Base-by-base conservation (phyloP, 176 grass and related monocot species). In the Carex scoparia region DNA sequence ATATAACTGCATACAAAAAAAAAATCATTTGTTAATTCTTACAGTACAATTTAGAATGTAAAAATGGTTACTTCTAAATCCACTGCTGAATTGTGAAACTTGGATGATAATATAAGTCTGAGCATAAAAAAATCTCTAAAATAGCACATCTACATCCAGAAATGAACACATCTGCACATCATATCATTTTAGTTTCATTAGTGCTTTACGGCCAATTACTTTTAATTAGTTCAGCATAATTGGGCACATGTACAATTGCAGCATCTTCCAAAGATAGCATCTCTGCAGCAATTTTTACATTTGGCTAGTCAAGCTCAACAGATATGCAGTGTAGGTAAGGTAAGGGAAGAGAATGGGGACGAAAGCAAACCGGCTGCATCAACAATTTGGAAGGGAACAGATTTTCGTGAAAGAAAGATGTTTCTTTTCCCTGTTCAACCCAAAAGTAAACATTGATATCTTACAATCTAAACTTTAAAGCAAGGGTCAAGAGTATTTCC, bases 1-100 rank as follows among this genome's bases (percentile, higher is more conserved):
- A 42, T 68, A 90, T 66, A 99, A 71, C 97, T 99, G 90, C 86
- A 89, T 55, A 73, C 78, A 48, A 58, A 16, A 81, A 62, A 65
- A 30, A 11, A 69, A 65, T 51, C 18, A 16, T 58, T 79, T 57
- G 3, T 51, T 5, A 35, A 57, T 86, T 74, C 86, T 38, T 61
- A 44, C 11, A 68, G 11, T 69, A 63, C 49, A 65, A 16, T 33
- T 60, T 56, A 46, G 32, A 88, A 84, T 3, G 7, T 51, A 44
- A 19, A 58, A 37, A 27, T 9, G 1, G 30, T 35, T 59, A 79
- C 4, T 12, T 56, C 69, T 53, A 72, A 19, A n/a, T 46, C 46
- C 10, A 75, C 46, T 54, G 11, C 13, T 28, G 23, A 44, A 53
- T 53, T 14, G 10, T 53, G 44, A 58, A 65, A 86, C 32, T 32